These are phyloP conservation scores for Aspergillus amoenus DNA, from an alignment of 2,329 filamentous ascomycete genomes.

Conservation along the genomic window DNA sequence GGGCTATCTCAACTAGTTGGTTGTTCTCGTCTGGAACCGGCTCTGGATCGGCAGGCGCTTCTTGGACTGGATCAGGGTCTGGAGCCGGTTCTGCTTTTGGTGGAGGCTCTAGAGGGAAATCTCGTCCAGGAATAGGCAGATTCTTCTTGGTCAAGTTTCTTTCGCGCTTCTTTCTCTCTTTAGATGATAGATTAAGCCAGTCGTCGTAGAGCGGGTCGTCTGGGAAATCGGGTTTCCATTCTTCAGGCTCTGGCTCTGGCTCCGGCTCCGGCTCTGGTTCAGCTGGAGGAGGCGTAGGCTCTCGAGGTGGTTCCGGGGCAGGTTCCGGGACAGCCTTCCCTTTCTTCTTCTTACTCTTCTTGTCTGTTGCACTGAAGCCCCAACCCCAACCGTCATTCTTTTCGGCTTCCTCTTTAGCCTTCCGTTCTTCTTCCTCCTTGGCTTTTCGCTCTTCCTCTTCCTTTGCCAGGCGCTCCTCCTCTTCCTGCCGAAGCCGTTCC, in stretches of 20 bases:
- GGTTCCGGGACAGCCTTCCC: slow-evolving; percentile 19
- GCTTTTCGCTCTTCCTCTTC: slow-evolving; percentile 21
- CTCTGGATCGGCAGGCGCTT: neutral
- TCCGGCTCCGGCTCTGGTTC: slow-evolving; percentile 26
- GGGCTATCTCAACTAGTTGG: slow-evolving; percentile 14
- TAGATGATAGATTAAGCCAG: slow-evolving; percentile 17
- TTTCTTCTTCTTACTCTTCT: slow-evolving; percentile 31
- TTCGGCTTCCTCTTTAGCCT: slow-evolving; percentile 14
- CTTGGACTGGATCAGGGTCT: slow-evolving; percentile 16
- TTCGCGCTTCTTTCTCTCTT: slow-evolving; percentile 21
- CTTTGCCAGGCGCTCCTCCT: slow-evolving; percentile 8
- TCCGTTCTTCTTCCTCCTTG: slow-evolving; percentile 23
- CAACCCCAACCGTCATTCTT: slow-evolving; percentile 28
- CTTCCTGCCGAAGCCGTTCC: slow-evolving; percentile 10
- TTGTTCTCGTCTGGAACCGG: slow-evolving; percentile 26
- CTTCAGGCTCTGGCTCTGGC: slow-evolving; percentile 16
- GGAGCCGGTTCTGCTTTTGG: slow-evolving; percentile 2
- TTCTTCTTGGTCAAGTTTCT: slow-evolving; percentile 18
- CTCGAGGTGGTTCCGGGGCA: slow-evolving; percentile 19
- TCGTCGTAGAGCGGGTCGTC: slow-evolving; percentile 21
- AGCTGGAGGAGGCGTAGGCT: slow-evolving; percentile 13
- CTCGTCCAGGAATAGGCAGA: slow-evolving; percentile 25
- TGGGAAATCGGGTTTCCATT: slow-evolving; percentile 20
- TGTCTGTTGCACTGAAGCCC: slow-evolving; percentile 27
- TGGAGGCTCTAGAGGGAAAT: slow-evolving; percentile 25